These are phyloP conservation scores for Schwanniomyces etchellsii DNA, from an alignment of 1,139 yeast genomes.

Conservation along the genomic window DNA sequence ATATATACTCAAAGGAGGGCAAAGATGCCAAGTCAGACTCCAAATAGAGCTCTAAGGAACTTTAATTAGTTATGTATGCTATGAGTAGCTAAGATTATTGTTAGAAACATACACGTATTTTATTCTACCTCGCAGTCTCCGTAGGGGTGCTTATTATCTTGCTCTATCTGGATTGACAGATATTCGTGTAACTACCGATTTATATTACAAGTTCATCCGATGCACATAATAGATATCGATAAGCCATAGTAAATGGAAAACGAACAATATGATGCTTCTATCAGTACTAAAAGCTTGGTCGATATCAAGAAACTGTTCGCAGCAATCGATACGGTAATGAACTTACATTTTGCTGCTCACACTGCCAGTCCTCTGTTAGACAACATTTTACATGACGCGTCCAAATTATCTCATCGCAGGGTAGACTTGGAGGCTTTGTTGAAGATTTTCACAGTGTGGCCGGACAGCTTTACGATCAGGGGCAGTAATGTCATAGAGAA, in stretches of 20 bases:
- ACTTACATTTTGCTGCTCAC: constrained; percentile 22
- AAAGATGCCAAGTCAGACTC: constrained; percentile 1
- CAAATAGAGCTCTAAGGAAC: constrained; percentile 1
- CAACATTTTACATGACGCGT: constrained; percentile 16
- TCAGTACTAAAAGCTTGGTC: no score
- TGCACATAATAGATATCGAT: not conserved
- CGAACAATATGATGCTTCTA: no score
- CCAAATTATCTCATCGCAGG: constrained; percentile 12
- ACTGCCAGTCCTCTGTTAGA: constrained; percentile 17
- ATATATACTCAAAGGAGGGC: constrained; percentile 12
- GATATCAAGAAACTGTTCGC: no score
- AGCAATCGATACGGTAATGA: constrained; percentile 21
- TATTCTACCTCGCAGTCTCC: no score
- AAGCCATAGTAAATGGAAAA: not conserved
- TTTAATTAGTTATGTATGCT: no score
- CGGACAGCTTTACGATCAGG: constrained; percentile 12
- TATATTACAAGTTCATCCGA: not conserved
- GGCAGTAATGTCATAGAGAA: not conserved
- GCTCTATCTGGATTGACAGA: no score
- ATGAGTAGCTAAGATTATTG: no score
- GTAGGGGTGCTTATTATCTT: no score
- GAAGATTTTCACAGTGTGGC: constrained; percentile 11
- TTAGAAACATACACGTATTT: no score
- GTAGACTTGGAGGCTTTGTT: constrained; percentile 14
- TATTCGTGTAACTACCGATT: no score